Base-by-base conservation (phyloP, 768 basidiomycete species). In the Tephrocybe rancida region DNA sequence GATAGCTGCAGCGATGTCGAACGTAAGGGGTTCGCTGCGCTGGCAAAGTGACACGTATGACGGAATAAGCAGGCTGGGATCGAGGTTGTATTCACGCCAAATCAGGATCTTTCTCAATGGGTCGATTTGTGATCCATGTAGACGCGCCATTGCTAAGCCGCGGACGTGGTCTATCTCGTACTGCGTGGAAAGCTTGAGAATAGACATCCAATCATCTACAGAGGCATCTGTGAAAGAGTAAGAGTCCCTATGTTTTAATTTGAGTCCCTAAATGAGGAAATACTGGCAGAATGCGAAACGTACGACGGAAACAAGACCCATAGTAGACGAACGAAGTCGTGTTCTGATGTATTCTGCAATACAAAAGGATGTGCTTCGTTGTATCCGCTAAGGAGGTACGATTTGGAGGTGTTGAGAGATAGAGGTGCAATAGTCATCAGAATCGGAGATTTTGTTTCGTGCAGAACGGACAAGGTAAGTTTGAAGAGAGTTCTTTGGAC, bases 231-330 rank as follows among this genome's bases (percentile, higher is more conserved):
- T 62, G 45, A 64, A 58, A 6, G 59, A 41, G 14, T 58, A 35
- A 42, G 61, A 49, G 52, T 56, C 42, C 32, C 46, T 64, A 34
- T 16, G 21, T 54, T 32, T 47, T 34, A 10, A 45, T 44, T 32
- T 2, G 18, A 1, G 19, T 22, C 19, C 25, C 14, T 11, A 35
- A 44, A 26, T 14, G 10, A 48, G 11, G 19, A 30, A 52, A 10
- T 35, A 24, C 39, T 5, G n/a, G 37, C 16, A 38, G n/a, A 18
- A 18, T 11, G n/a, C 37, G 16, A 50, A 19, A 58, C 67, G 52
- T 60, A 85, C 83, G 73, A 69, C 19, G 83, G 81, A 52, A 80
- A 83, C 30, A 84, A 73, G 4, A 84, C 71, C 70, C 79, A 79
- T 2, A 85, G 72, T 46, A 85, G 74, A 2, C 78, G 74, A 27